Evolutionary conservation across 140 eudicot genomes (phyloP).

Genomic region (Erigeron philadelphicus): DNA sequence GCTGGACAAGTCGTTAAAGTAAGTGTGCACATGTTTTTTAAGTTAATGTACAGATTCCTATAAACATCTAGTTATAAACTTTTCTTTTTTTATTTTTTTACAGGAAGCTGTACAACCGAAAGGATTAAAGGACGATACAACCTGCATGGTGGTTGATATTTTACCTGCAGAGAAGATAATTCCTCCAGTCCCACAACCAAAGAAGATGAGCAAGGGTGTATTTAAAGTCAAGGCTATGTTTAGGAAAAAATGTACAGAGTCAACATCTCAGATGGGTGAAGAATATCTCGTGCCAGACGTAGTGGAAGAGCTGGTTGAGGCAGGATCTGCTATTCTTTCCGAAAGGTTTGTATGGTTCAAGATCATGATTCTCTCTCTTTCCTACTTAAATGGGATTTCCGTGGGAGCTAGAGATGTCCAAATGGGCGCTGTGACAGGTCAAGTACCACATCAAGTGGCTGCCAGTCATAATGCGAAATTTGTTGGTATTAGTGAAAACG

Average conservation of each 20-base stretch:
- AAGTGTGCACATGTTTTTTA: slow-evolving; percentile 15
- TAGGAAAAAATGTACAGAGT: slow-evolving; percentile 51
- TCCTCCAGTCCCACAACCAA: slow-evolving; percentile 63
- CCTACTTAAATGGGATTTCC: neutral
- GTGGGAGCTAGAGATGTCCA: neutral
- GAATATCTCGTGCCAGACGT: slow-evolving; percentile 57
- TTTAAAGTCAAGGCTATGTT: slow-evolving; percentile 78
- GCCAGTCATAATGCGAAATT: too few relatives aligned
- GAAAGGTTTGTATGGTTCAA: slow-evolving; percentile 47
- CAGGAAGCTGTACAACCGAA: slow-evolving; percentile 82
- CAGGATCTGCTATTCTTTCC: slow-evolving; percentile 86
- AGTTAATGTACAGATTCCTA: neutral
- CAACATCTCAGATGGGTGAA: slow-evolving; percentile 50
- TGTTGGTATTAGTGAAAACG: too few relatives aligned
- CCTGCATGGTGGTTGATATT: slow-evolving; percentile 86
- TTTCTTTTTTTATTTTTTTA: neutral
- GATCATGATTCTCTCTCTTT: neutral
- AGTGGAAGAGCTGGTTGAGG: slow-evolving; percentile 85
- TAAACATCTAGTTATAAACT: slow-evolving; percentile 11
- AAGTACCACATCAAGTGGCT: too few relatives aligned
- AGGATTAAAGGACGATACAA: slow-evolving; percentile 91
- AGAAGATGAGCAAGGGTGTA: slow-evolving; percentile 63
- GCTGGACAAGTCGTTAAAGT: slow-evolving; percentile 89
- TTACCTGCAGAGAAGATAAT: slow-evolving; percentile 57
- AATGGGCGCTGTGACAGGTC: neutral